Evolutionary conservation across 495 filamentous ascomycete species (phyloP).

Genomic region (Bathelium albidoporum): DNA sequence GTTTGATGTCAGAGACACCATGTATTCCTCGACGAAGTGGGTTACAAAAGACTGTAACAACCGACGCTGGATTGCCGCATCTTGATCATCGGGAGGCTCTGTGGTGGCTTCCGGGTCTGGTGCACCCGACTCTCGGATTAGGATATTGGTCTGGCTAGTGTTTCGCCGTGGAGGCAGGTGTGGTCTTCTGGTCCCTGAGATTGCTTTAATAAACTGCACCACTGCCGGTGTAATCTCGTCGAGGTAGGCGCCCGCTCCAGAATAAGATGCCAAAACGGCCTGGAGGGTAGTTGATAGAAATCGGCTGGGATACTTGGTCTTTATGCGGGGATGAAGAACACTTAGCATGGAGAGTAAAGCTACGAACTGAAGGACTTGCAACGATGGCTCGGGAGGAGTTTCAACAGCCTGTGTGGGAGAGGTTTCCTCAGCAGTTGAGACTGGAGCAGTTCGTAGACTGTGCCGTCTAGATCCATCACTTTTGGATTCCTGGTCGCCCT

Average conservation of each 20-base stretch:
- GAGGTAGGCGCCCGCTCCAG: constrained; percentile 31
- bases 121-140: constrained; percentile 36
- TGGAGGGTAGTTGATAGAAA: constrained; percentile 86
- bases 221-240: constrained; percentile 63
- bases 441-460: constrained; percentile 20
- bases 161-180: constrained; percentile 60
- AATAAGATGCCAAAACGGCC: constrained; percentile 61
- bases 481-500: constrained; percentile 35
- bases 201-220: constrained; percentile 61
- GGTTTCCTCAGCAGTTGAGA: constrained; percentile 8
- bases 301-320: constrained; percentile 81
- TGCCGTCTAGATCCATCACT: constrained; percentile 21
- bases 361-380: constrained; percentile 50
- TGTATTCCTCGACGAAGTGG: constrained; percentile 73
- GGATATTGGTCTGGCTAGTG: constrained; percentile 44
- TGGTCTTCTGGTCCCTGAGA: constrained; percentile 64
- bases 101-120: constrained; percentile 73
- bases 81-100: constrained; percentile 42
- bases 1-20: constrained; percentile 41
- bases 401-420: constrained; percentile 18
- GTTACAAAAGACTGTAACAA: constrained; percentile 79
- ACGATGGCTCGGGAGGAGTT: constrained; percentile 19
- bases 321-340: constrained; percentile 77
- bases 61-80: constrained; percentile 48
- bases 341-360: constrained; percentile 69